Evolutionary conservation across 2,329 filamentous ascomycete species (phyloP).

Genomic region (Aspergillus neoniger): DNA sequence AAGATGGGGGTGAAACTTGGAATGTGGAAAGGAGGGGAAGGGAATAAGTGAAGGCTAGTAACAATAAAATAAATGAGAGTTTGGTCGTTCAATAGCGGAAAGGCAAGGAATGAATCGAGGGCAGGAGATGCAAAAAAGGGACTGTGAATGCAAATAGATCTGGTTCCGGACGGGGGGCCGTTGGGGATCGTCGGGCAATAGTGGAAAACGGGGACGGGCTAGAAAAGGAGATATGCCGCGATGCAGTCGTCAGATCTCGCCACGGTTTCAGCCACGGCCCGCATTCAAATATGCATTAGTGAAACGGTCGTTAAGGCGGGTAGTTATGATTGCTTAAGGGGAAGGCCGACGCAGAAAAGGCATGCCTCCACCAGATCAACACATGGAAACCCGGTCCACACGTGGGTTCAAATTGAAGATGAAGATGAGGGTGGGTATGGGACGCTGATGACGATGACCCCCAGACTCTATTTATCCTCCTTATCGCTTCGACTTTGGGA

Average conservation of each 20-base stretch:
- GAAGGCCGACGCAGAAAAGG: constrained; percentile 3
- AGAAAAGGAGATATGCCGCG: constrained; percentile 4
- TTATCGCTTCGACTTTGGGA: not conserved
- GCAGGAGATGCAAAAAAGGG: constrained; percentile 7
- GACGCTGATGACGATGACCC: not conserved
- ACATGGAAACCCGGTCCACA: constrained; percentile 5
- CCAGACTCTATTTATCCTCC: not conserved
- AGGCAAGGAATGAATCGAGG: constrained; percentile 3
- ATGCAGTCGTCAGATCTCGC: constrained; percentile 2
- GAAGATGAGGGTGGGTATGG: not conserved
- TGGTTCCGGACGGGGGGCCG: constrained; percentile 7
- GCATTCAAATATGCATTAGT: not conserved
- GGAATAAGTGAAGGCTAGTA: not conserved
- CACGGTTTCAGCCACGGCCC: constrained; percentile 6
- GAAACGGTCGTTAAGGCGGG: not conserved
- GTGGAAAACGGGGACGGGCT: constrained; percentile 5
- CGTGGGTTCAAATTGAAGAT: constrained; percentile 3
- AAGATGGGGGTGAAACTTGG: not conserved
- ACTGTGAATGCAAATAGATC: constrained; percentile 3
- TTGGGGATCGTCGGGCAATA: constrained; percentile 6
- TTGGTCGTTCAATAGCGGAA: not conserved
- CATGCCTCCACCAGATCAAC: constrained; percentile 9
- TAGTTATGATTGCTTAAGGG: not conserved
- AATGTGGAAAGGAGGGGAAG: not conserved
- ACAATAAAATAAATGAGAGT: constrained; percentile 7